Percentiles rank a stretch among this genome's conserved stretches.
These are phyloP conservation scores for Picochlorum costavermella DNA, from an alignment of 139 green algal species.

Conservation along the genomic window DNA sequence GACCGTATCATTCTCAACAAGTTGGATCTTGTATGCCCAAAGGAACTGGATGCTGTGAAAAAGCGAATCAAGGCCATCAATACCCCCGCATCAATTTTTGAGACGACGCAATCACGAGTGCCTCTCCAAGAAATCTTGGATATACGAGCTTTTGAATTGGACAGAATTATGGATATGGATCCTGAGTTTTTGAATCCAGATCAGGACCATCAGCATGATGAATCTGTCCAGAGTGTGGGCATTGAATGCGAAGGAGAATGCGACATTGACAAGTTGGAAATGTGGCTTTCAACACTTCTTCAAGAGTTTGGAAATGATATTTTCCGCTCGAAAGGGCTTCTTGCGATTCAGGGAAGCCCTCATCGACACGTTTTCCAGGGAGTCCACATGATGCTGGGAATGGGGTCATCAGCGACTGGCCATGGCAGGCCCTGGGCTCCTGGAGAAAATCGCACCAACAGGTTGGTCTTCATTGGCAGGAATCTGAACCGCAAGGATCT, in stretches of 20 bases:
- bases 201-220: constrained; percentile 63
- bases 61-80: constrained; percentile 39
- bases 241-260: constrained; percentile 51
- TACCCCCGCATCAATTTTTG: constrained; percentile 35
- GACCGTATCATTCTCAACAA: constrained; percentile 89
- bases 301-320: constrained; percentile 68
- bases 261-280: constrained; percentile 55
- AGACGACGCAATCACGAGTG: constrained; percentile 36
- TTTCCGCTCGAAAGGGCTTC: constrained; percentile 69
- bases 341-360: constrained; percentile 51
- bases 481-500: constrained; percentile 80
- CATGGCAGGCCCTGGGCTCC: constrained; percentile 42
- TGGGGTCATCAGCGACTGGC: constrained; percentile 54
- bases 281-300: constrained; percentile 59
- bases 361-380: constrained; percentile 34
- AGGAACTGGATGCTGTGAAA: constrained; percentile 30
- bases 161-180: constrained; percentile 50
- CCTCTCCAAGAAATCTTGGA: constrained; percentile 36
- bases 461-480: constrained; percentile 92
- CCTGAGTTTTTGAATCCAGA: constrained; percentile 46
- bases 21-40: constrained; percentile 41
- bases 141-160: constrained; percentile 46
- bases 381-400: constrained; percentile 47
- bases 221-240: constrained; percentile 45
- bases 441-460: constrained; percentile 61